Evolutionary conservation across 768 basidiomycete genomes (phyloP).

Genomic region (Hemileccinum impolitum): DNA sequence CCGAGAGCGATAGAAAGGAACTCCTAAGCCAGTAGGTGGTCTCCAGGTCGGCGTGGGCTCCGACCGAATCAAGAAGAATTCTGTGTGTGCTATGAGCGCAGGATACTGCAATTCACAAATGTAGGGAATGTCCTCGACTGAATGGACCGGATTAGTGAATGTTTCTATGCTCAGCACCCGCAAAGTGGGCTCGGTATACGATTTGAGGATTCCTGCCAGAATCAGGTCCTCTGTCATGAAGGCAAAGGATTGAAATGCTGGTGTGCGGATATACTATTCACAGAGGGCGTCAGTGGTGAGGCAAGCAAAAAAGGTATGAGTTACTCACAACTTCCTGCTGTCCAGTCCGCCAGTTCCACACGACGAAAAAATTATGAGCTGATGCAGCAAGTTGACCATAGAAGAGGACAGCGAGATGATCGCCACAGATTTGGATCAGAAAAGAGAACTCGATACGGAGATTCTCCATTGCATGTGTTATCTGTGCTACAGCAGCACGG

Average conservation of each 20-base stretch:
- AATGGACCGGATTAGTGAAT: neutral
- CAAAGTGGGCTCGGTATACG: conserved; percentile 8
- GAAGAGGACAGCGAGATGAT: conserved; percentile 29
- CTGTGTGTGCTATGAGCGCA: conserved; percentile 6
- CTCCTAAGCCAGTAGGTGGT: conserved; percentile 1
- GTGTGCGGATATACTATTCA: conserved; percentile 17
- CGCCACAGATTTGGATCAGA: conserved; percentile 32
- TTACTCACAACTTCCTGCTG: conserved; percentile 26
- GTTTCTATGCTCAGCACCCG: conserved; percentile 20
- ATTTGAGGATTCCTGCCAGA: conserved; percentile 16
- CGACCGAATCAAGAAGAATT: conserved; percentile 30
- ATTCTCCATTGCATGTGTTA: conserved; percentile 9
- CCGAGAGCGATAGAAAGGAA: conserved; percentile 24
- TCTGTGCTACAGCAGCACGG: conserved; percentile 7
- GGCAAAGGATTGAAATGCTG: conserved; percentile 30
- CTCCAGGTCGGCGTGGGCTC: conserved; percentile 32
- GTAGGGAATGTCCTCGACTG: conserved; percentile 14
- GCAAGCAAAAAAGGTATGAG: neutral
- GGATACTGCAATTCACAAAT: conserved; percentile 30
- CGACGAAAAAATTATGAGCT: conserved; percentile 15
- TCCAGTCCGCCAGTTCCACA: conserved; percentile 37
- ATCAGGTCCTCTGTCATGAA: conserved; percentile 34
- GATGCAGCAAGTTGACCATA: conserved; percentile 8
- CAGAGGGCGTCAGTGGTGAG: conserved; percentile 2
- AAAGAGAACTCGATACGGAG: conserved; percentile 12